These are phyloP conservation scores for Microbotryum lychnidis-dioicae DNA, from an alignment of 1,284 basidiomycete species.

Conservation along the genomic window DNA sequence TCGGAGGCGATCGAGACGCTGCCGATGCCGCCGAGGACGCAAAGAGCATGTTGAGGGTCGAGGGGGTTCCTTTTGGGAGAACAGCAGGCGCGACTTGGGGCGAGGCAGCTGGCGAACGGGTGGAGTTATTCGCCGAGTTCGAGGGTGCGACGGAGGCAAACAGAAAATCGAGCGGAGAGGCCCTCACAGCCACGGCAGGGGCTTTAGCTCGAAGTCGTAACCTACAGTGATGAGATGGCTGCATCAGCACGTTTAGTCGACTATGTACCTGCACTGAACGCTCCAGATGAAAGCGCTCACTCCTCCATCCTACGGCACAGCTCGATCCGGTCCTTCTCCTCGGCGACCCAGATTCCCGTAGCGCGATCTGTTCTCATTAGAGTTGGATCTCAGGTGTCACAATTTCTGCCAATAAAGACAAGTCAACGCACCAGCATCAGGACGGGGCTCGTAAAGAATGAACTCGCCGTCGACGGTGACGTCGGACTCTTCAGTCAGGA, in stretches of 20 bases:
- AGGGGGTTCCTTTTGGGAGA: not conserved
- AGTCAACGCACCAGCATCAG: conserved; percentile 16
- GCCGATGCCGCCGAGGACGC: conserved; percentile 16
- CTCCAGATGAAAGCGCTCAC: conserved; percentile 15
- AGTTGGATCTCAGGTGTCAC: not conserved
- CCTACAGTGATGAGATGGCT: not conserved
- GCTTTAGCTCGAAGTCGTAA: not conserved
- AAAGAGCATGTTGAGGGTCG: conserved; percentile 35
- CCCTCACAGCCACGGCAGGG: not conserved
- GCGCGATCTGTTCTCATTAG: conserved; percentile 40
- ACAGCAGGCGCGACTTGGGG: conserved; percentile 12
- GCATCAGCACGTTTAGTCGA: conserved; percentile 13
- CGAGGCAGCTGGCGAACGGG: conserved; percentile 16
- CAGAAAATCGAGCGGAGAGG: conserved; percentile 18
- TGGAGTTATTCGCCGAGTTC: conserved; percentile 17
- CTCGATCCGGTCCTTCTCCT: conserved; percentile 59
- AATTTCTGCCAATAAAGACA: not conserved
- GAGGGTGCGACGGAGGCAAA: conserved; percentile 14
- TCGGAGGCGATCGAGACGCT: conserved; percentile 2
- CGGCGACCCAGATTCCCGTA: conserved; percentile 71
- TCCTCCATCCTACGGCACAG: conserved; percentile 45
- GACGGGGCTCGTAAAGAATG: conserved; percentile 63
- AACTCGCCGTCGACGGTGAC: conserved; percentile 54
- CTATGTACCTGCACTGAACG: conserved; percentile 9
- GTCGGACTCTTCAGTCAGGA: conserved; percentile 68